A percentile compares a stretch with the other conserved stretches of the same genome.
These are phyloP conservation scores for Echites panduratus DNA, from an alignment of 257 asterid species.

Conservation along the genomic window DNA sequence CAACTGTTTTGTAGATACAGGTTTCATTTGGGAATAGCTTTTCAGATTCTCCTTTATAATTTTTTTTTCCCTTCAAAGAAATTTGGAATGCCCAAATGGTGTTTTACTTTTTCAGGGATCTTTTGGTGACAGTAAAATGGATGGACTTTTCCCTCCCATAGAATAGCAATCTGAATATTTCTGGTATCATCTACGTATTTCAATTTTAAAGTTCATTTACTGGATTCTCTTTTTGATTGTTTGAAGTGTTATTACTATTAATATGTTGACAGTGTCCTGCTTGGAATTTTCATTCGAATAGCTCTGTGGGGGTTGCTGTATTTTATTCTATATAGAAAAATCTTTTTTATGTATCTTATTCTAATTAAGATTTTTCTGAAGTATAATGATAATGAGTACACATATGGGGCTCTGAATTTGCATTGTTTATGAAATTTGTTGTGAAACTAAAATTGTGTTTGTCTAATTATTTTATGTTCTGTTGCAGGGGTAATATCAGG, in stretches of 20 bases:
- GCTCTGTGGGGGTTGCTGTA: background rate
- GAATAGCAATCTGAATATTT: background rate
- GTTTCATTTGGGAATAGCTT: background rate
- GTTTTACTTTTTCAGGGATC: background rate
- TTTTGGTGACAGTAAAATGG: background rate
- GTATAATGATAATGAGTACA: background rate
- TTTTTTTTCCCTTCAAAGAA: background rate
- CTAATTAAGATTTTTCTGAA: background rate
- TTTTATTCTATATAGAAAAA: background rate
- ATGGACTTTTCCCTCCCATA: background rate
- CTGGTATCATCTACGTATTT: background rate
- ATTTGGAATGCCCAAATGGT: background rate
- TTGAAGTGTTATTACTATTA: background rate
- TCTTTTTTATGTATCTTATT: background rate
- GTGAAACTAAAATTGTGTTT: background rate
- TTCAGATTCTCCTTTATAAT: background rate
- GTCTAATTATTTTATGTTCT: constrained; percentile 8
- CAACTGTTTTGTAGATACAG: background rate
- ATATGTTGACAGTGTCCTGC: background rate
- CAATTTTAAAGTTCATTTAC: background rate
- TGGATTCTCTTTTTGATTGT: background rate
- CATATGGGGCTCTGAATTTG: background rate
- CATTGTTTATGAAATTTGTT: background rate
- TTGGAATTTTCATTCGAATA: background rate
- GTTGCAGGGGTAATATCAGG: constrained; percentile 92